Conservation (phyloP, 345 rosid species). For the Psidium guajava region DNA sequence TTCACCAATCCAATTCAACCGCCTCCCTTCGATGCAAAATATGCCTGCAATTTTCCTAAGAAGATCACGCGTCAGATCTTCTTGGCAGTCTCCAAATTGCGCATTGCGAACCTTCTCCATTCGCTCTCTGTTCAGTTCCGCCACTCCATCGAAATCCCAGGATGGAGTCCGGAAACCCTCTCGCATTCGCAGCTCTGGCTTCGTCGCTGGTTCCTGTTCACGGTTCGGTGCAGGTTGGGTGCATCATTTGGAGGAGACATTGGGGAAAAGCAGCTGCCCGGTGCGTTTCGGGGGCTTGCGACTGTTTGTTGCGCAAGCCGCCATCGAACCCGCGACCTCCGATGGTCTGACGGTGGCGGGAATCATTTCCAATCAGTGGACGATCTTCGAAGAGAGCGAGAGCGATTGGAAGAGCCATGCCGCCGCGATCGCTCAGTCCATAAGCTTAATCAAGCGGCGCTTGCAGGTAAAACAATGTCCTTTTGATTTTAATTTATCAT, state of each 20-base stretch:
- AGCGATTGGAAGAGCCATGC: conserved; percentile 93
- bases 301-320: conserved; percentile 34
- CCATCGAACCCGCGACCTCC: conserved; percentile 38
- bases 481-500: not conserved
- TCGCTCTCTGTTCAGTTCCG: not conserved
- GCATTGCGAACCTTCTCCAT: not conserved
- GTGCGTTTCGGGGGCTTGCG: conserved; percentile 10
- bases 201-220: not conserved
- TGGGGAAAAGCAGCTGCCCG: not conserved
- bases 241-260: conserved; percentile 2
- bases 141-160: not conserved
- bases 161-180: not conserved
- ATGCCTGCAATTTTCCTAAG: not conserved
- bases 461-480: conserved; percentile 41
- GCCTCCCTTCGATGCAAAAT: not conserved
- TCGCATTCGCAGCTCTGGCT: not conserved
- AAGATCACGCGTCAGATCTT: not conserved
- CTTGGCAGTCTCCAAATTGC: not conserved
- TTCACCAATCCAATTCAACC: not conserved
- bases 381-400: conserved; percentile 65
- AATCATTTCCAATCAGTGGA: conserved; percentile 64
- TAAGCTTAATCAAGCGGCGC: conserved; percentile 84
- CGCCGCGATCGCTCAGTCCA: conserved; percentile 83
- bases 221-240: not conserved
- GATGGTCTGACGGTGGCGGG: conserved; percentile 83